Evolutionary conservation across 805 yeast species (phyloP), one percentile per base, ranked within the genome.

Genomic region (Candida orba): DNA sequence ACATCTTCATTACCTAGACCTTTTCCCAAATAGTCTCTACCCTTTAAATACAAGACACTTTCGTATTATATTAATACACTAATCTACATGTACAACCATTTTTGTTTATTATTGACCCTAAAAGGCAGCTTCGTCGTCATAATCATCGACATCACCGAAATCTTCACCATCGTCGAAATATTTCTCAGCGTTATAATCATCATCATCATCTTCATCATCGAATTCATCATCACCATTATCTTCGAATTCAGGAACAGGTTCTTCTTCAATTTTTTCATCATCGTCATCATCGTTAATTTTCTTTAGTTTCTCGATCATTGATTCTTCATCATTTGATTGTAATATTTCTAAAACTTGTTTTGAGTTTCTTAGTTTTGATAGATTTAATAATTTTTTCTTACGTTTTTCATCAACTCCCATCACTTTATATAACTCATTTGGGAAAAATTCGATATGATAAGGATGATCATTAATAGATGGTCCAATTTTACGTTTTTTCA

Each of bases 391-490:
- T 51, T 75, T 69, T 52, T 71, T 72, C 54, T 69, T 77, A 58
- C 75, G 75, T 50, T 69, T 71, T 52, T 73, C 78, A 43, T 67
- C 67, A 13, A 78, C 69, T 2, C 87, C 86, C 80, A 87, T 81
- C 8, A 81, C 84, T 17, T 72, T 64, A 51, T 82, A 80, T 43
- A 90, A 66, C 59, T 90, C 97, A 15, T 69, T 72, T 1, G 97
- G 96, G 57, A 88, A 84, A 50, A 85, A 72, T 43, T 76, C 78
- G 8, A 78, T 55, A 44, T 75, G 73, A 59, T 81, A 86, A 2
- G 95, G 95, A 64, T 84, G 89, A 42, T 84, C 89, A 48, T 80
- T 83, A 8, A 83, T 75, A 2, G 90, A 79, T 41, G 81, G 73
- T 1, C 88, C 87, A 14, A 81, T 74, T 54, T 75, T 78, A 44